Evolutionary conservation across 2,329 filamentous ascomycete species (phyloP).

Genomic region (Diaporthe amygdali): DNA sequence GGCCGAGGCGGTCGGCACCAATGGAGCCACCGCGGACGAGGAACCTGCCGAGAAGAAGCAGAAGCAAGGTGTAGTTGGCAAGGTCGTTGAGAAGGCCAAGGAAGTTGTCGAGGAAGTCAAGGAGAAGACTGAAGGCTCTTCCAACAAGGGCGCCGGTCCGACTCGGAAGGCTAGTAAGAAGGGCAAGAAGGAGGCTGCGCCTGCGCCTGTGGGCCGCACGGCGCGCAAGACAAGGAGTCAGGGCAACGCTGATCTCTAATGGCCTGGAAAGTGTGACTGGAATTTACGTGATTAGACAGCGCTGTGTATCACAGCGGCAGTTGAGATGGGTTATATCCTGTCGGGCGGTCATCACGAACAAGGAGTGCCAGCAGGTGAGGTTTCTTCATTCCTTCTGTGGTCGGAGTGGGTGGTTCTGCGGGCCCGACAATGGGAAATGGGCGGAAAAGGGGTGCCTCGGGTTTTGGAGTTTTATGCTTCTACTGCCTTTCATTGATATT

Average conservation of each 20-base stretch:
- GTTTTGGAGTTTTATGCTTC: constrained; percentile 15
- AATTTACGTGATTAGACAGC: not conserved
- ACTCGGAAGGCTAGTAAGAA: constrained; percentile 31
- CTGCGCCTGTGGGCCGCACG: constrained; percentile 38
- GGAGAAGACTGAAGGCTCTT: not conserved
- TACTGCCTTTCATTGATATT: constrained; percentile 6
- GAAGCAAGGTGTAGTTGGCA: constrained; percentile 20
- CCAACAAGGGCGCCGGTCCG: constrained; percentile 17
- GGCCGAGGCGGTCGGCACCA: constrained; percentile 19
- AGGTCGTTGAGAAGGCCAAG: constrained; percentile 25
- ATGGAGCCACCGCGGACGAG: not conserved
- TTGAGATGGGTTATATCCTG: not conserved
- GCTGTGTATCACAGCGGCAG: not conserved
- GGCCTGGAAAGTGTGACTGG: not conserved
- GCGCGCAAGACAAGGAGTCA: constrained; percentile 47
- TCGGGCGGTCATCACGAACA: not conserved
- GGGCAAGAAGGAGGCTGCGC: constrained; percentile 30
- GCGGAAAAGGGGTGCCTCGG: constrained; percentile 17
- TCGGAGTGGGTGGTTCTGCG: not conserved
- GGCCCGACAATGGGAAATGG: not conserved
- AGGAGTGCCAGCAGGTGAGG: not conserved
- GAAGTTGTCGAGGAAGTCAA: constrained; percentile 21
- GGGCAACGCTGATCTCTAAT: constrained; percentile 28
- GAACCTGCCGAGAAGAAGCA: constrained; percentile 25
- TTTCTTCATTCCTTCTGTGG: constrained; percentile 1